These are phyloP conservation scores for Cokeromyces recurvatus DNA, from an alignment of 371 early-diverging fungal species.

Conservation along the genomic window DNA sequence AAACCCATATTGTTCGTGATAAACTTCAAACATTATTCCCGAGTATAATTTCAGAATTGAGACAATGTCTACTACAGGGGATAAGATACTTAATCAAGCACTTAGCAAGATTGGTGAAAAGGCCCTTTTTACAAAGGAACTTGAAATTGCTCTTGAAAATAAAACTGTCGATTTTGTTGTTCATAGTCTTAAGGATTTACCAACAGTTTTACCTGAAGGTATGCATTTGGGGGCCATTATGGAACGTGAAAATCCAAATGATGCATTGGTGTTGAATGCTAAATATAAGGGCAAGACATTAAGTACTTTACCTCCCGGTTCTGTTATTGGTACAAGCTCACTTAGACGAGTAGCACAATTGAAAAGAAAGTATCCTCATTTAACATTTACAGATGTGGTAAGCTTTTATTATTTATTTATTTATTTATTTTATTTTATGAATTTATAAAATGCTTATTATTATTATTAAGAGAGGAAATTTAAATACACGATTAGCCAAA, in stretches of 20 bases:
- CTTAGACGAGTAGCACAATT: conserved; percentile 90
- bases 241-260: conserved; percentile 85
- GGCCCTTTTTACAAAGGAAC: conserved; percentile 92
- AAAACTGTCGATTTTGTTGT: conserved; percentile 87
- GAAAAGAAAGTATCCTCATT: conserved; percentile 69
- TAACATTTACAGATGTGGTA: conserved; percentile 81
- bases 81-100: conserved; percentile 81
- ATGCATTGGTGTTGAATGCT: conserved; percentile 73
- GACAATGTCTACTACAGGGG: conserved; percentile 86
- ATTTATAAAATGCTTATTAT: neutral
- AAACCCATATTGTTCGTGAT: conserved; percentile 71
- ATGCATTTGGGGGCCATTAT: conserved; percentile 83
- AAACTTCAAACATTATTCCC: conserved; percentile 47
- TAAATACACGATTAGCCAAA: conserved; percentile 87
- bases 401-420: conserved; percentile 10
- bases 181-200: conserved; percentile 94
- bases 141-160: conserved; percentile 78
- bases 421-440: neutral
- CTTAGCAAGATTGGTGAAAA: conserved; percentile 92
- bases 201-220: conserved; percentile 80
- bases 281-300: conserved; percentile 35
- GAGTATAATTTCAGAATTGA: conserved; percentile 53
- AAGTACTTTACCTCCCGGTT: conserved; percentile 71
- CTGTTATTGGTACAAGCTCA: conserved; percentile 90
- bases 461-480: conserved; percentile 33